Evolutionary conservation across 23 red algal species (phyloP).

Genomic region (Gracilaria domingensis): DNA sequence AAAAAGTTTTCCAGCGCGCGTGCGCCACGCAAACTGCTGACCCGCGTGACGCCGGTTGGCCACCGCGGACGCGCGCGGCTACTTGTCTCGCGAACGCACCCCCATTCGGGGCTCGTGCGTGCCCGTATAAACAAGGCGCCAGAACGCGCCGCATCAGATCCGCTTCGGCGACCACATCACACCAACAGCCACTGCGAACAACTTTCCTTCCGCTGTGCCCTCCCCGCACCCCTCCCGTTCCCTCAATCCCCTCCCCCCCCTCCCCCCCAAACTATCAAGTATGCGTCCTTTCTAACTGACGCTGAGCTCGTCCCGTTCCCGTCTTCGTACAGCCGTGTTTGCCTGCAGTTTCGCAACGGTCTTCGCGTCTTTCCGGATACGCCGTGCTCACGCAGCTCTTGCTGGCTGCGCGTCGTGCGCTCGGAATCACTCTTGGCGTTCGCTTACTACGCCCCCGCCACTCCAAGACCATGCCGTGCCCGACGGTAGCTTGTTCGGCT

Average conservation of each 20-base stretch:
- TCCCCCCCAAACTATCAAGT: background rate
- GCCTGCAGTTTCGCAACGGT: conserved; percentile 48
- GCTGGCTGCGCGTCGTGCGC: conserved; percentile 27
- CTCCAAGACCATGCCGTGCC: conserved; percentile 14
- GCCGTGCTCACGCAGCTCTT: conserved; percentile 32
- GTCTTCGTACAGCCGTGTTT: conserved; percentile 37
- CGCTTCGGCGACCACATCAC: background rate
- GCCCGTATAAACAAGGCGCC: conserved; percentile 1
- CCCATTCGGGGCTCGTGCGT: background rate
- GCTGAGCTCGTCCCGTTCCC: conserved; percentile 45
- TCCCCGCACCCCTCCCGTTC: background rate
- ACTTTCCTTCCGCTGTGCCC: background rate
- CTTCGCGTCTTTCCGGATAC: conserved; percentile 29
- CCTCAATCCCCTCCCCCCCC: background rate
- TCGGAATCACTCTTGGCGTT: conserved; percentile 50
- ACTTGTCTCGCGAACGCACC: background rate
- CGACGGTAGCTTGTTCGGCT: conserved; percentile 5
- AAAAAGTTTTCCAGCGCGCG: background rate
- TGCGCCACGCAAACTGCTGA: too few relatives aligned
- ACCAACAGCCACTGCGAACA: conserved; percentile 26
- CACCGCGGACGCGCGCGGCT: background rate
- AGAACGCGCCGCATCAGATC: background rate
- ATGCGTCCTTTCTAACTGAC: conserved; percentile 58
- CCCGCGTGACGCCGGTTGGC: background rate
- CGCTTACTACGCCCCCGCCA: conserved; percentile 33